Conservation (phyloP, 352 stramenopile species). For the Albugo candida region DNA sequence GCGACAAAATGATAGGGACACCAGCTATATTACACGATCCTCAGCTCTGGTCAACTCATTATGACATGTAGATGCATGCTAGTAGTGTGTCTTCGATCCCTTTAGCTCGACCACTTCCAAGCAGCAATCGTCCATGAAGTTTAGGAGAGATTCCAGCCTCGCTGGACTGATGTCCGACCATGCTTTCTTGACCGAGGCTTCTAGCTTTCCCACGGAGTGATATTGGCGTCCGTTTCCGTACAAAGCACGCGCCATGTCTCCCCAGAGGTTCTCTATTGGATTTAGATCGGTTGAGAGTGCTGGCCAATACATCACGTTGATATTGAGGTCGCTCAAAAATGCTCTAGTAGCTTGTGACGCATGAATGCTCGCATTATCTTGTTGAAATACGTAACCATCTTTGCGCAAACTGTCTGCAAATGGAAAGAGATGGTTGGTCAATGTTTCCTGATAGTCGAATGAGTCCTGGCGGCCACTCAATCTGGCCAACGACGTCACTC, state of each 20-base stretch:
- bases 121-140: too few relatives aligned
- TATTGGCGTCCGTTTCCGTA: conserved; percentile 9
- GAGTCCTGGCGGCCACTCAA: conserved; percentile 9
- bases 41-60: too few relatives aligned
- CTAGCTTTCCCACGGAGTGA: conserved; percentile 1
- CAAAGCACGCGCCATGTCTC: conserved; percentile 2
- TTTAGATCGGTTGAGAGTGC: conserved; percentile 9
- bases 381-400: conserved; percentile 11
- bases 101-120: too few relatives aligned
- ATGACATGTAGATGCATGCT: too few relatives aligned
- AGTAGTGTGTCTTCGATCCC: too few relatives aligned
- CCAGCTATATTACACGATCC: too few relatives aligned
- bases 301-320: conserved; percentile 3
- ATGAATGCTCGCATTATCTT: conserved; percentile 14
- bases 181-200: too few relatives aligned
- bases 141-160: too few relatives aligned
- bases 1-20: too few relatives aligned
- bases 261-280: conserved; percentile 10
- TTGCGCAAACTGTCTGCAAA: conserved; percentile 4
- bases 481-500: conserved; percentile 4
- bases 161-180: too few relatives aligned
- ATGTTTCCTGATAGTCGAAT: conserved; percentile 9
- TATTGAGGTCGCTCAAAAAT: conserved; percentile 3
- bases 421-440: conserved; percentile 13
- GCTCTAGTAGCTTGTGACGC: conserved; percentile 2